Percentiles rank a stretch among this genome's conserved stretches.
Evolutionary conservation across 768 basidiomycete species (phyloP).

Genomic region (Rhodotorula kratochvilovae): DNA sequence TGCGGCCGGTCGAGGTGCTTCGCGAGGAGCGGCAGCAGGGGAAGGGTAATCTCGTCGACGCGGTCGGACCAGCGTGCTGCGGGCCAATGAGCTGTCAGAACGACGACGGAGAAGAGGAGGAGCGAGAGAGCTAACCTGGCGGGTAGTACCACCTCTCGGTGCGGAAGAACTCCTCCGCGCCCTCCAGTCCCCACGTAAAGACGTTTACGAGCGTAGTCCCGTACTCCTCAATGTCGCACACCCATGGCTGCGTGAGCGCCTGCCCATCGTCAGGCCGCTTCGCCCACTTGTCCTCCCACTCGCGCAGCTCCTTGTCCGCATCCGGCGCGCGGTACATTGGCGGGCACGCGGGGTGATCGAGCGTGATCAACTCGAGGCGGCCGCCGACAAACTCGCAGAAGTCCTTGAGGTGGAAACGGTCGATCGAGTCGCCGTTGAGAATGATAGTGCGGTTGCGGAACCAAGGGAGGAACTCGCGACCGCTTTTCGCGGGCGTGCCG

Average conservation of each 20-base stretch:
- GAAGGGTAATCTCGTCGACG: conserved; percentile 23
- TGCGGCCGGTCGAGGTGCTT: conserved; percentile 31
- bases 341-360: conserved; percentile 28
- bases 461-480: conserved; percentile 28
- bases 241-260: conserved; percentile 38
- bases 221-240: conserved; percentile 35
- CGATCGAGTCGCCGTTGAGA: conserved; percentile 39
- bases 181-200: conserved; percentile 35
- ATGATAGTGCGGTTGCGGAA: conserved; percentile 37
- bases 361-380: conserved; percentile 10
- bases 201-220: conserved; percentile 35
- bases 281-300: conserved; percentile 27
- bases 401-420: conserved; percentile 40
- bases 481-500: background rate
- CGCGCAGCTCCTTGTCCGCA: background rate
- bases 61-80: conserved; percentile 35
- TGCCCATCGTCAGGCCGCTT: conserved; percentile 28
- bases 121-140: conserved; percentile 11
- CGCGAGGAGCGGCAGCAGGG: conserved; percentile 26
- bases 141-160: conserved; percentile 38
- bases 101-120: background rate
- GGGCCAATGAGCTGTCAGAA: background rate
- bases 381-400: conserved; percentile 37
- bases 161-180: conserved; percentile 36
- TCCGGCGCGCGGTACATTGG: conserved; percentile 13